These are phyloP conservation scores for Trametes sp. DNA, from an alignment of 1,284 basidiomycete species.

Conservation along the genomic window DNA sequence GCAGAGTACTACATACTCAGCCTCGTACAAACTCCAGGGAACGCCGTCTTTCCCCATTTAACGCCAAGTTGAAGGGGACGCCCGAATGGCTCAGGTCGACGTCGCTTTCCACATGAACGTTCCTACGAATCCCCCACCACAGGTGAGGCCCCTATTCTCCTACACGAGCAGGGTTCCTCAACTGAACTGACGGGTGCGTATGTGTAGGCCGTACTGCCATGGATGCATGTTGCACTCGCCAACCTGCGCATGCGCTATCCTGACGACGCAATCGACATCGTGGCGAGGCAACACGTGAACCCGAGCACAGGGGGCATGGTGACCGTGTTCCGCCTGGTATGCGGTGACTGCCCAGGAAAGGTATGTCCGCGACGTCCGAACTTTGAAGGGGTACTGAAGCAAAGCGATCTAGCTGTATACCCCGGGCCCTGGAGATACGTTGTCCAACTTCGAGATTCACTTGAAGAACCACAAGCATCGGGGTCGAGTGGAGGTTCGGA, in stretches of 20 bases:
- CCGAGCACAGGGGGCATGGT: slow-evolving; percentile 14
- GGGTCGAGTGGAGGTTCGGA: neutral
- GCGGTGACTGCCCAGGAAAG: slow-evolving; percentile 15
- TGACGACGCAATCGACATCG: slow-evolving; percentile 7
- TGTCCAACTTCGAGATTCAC: slow-evolving; percentile 12
- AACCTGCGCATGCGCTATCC: slow-evolving; percentile 12
- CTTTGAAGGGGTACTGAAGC: neutral
- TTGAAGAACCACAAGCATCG: slow-evolving; percentile 4
- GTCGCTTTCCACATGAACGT: neutral
- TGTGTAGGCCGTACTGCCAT: neutral
- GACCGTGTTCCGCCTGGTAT: slow-evolving; percentile 11
- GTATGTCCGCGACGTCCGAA: neutral
- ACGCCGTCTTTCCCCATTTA: neutral
- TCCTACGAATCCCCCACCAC: neutral
- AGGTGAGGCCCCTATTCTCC: neutral
- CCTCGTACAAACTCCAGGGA: neutral
- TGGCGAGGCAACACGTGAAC: neutral
- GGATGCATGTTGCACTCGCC: slow-evolving; percentile 4
- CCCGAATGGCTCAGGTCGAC: no score
- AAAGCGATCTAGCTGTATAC: neutral
- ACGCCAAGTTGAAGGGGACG: no score
- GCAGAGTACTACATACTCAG: neutral
- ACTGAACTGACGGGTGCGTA: neutral
- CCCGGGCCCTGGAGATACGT: slow-evolving; percentile 10
- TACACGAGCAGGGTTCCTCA: neutral